Evolutionary conservation across 176 grass and related monocot species (phyloP), one percentile per base, ranked within the genome.

Genomic region (Triticum monococcum): DNA sequence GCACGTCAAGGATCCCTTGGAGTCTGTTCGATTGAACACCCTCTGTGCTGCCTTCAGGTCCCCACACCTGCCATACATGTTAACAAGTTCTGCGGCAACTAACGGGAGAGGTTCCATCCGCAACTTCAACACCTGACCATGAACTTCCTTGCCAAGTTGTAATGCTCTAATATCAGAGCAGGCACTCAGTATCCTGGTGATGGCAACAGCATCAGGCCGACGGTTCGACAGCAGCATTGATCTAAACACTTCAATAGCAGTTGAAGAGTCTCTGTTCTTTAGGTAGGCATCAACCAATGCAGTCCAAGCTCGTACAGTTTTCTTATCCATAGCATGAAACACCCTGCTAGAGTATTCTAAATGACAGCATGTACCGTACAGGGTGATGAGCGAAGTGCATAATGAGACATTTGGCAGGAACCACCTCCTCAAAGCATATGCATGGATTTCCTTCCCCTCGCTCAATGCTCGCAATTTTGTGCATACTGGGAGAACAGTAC

Each of bases 231-330:
- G 46, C 30, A 89, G 36, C 96, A 96, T 98, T 50, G 91, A 89
- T 69, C 91, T 87, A 73, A 96, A 98, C 45, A 89, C 87, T 89
- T 84, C n/a, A 18, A 96, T 63, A 65, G 84, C 91, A 91, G 84
- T 84, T 17, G 52, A 92, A 23, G 85, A 82, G 71, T 89, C 80
- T 65, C 82, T 76, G 63, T 95, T 94, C 86, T 91, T 98, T 57
- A 95, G 83, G 84, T 92, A 94, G 20, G 91, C 89, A 82, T 98
- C 96, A 84, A 95, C 88, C 59, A 98, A 80, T 10, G 96, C 71
- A 26, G 96, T 96, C 93, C 93, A 98, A 80, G 93, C 88, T 73
- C 90, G 86, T 72, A 98, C 90, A 80, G 80, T 98, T 80, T 92
- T 95, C 82, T 82, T 92, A 77, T 71, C 52, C 93, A 95, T 98